Evolutionary conservation across 1,139 yeast species (phyloP).

Genomic region (Casaregolazyma suthepensis): DNA sequence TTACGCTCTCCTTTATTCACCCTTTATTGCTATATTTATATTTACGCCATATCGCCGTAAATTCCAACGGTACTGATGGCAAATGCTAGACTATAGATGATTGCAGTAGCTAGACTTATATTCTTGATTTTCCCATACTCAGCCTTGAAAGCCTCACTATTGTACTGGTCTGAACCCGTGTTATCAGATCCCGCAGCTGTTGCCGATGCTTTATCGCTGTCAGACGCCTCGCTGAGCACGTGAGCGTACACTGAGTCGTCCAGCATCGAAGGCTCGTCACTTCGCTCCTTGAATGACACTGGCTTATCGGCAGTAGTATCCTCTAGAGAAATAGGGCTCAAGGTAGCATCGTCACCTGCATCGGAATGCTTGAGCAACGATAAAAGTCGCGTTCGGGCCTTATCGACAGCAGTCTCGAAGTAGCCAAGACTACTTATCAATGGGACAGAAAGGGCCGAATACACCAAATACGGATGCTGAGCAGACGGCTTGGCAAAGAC

Average conservation of each 20-base stretch:
- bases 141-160: constrained; percentile 2
- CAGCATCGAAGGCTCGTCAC: constrained; percentile 20
- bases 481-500: constrained; percentile 20
- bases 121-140: constrained; percentile 9
- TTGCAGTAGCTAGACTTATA: constrained; percentile 14
- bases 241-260: constrained; percentile 25
- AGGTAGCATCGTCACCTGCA: background rate
- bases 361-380: background rate
- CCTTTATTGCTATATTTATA: background rate
- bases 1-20: too few relatives aligned
- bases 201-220: constrained; percentile 5
- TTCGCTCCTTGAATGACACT: constrained; percentile 4
- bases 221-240: constrained; percentile 12
- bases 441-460: constrained; percentile 24
- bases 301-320: constrained; percentile 7
- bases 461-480: constrained; percentile 27
- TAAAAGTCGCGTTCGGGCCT: background rate
- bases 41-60: constrained; percentile 25
- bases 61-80: constrained; percentile 27
- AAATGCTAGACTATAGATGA: constrained; percentile 22
- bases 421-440: constrained; percentile 9
- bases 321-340: constrained; percentile 1
- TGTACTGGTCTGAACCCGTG: background rate
- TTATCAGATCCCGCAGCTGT: background rate
- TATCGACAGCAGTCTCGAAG: background rate